These are phyloP conservation scores for Fusarium floridanum DNA, from an alignment of 2,329 filamentous ascomycete genomes.

Conservation along the genomic window DNA sequence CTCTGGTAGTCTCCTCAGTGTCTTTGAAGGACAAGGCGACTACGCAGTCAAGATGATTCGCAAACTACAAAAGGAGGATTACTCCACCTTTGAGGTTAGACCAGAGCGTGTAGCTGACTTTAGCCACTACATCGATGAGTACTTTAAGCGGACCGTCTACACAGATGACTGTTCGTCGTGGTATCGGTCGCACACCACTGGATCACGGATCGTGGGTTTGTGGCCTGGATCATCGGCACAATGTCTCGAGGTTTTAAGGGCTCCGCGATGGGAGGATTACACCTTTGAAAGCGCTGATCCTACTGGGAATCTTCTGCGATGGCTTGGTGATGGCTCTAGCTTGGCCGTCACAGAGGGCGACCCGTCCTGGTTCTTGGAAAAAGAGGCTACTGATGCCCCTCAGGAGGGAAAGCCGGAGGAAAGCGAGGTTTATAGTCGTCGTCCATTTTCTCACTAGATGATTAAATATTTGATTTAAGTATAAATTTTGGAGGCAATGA, in stretches of 20 bases:
- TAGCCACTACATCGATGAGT: slow-evolving; percentile 22
- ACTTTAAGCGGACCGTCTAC: slow-evolving; percentile 32
- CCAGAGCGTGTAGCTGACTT: slow-evolving; percentile 19
- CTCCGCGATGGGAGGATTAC: slow-evolving; percentile 28
- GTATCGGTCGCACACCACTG: slow-evolving; percentile 8
- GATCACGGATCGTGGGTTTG: slow-evolving; percentile 9
- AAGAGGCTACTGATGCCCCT: slow-evolving; percentile 17
- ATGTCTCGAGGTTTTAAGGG: slow-evolving; percentile 17
- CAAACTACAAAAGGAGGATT: slow-evolving; percentile 44
- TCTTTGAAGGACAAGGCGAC: slow-evolving; percentile 60
- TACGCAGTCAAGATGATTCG: slow-evolving; percentile 42
- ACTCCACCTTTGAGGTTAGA: slow-evolving; percentile 19
- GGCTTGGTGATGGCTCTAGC: slow-evolving; percentile 27
- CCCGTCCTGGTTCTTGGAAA: slow-evolving; percentile 25
- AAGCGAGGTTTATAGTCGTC: slow-evolving; percentile 6
- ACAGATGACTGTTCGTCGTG: slow-evolving; percentile 26
- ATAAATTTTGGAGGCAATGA: too few relatives aligned
- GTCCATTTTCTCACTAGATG: slow-evolving; percentile 19
- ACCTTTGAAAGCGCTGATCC: slow-evolving; percentile 6
- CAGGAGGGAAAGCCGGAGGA: slow-evolving; percentile 14
- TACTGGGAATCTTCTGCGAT: slow-evolving; percentile 13
- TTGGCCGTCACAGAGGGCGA: slow-evolving; percentile 14
- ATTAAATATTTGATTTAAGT: not conserved
- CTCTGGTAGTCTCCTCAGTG: slow-evolving; percentile 60
- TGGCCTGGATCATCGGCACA: slow-evolving; percentile 26